phyloP scores from a whole-genome alignment of 2,329 filamentous ascomycete genomes.

The Chaetomiaceae sp. region DNA sequence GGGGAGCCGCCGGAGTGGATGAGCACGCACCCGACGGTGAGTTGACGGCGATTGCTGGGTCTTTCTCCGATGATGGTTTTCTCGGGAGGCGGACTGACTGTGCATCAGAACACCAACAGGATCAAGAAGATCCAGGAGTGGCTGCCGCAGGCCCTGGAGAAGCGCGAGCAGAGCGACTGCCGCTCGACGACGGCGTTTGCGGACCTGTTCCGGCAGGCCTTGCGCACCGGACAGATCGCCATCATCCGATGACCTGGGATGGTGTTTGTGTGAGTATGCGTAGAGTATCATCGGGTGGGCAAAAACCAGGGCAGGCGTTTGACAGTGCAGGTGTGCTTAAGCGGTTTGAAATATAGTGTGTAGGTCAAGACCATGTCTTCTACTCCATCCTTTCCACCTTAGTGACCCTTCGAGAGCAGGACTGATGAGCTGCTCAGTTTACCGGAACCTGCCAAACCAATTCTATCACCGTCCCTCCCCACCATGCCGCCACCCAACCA shows the following conservation, averaged over 20 bases:
- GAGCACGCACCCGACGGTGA: slow-evolving; percentile 68
- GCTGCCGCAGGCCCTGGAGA: slow-evolving; percentile 52
- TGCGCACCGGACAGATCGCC: slow-evolving; percentile 29
- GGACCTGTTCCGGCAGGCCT: slow-evolving; percentile 43
- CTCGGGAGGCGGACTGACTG: too few species aligned
- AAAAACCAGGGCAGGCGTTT: too few species aligned
- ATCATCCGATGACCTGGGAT: slow-evolving; percentile 1
- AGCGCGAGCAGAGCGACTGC: slow-evolving; percentile 49
- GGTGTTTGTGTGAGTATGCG: background rate
- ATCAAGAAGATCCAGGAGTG: slow-evolving; percentile 60
- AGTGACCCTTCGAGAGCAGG: too few species aligned
- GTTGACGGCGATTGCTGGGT: slow-evolving; percentile 28
- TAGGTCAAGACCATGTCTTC: too few species aligned
- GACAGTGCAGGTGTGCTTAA: too few species aligned
- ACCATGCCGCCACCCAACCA: slow-evolving; percentile 13
- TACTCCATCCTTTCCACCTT: too few species aligned
- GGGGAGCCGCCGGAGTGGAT: slow-evolving; percentile 60
- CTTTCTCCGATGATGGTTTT: too few species aligned
- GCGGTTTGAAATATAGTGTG: too few species aligned
- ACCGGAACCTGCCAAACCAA: background rate
- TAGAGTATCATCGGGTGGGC: too few species aligned
- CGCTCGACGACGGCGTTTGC: slow-evolving; percentile 46
- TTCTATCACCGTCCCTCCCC: background rate
- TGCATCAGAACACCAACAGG: slow-evolving; percentile 47
- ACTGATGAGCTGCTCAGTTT: background rate